A percentile compares a stretch with the other conserved stretches of the same genome.
Evolutionary conservation across 2,329 filamentous ascomycete genomes (phyloP).

Genomic region (Paraphoma chrysanthemicola): DNA sequence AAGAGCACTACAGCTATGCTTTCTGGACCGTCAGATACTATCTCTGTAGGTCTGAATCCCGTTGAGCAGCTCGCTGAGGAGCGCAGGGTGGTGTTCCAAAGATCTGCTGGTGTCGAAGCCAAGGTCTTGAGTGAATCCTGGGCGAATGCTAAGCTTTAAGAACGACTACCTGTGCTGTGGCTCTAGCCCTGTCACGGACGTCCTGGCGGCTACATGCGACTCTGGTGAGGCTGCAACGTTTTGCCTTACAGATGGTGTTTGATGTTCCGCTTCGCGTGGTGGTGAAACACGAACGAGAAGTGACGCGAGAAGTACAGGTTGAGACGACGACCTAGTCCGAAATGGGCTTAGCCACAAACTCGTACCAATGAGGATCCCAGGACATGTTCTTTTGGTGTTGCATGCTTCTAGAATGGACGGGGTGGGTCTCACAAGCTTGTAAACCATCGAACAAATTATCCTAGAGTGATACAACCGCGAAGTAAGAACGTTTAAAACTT

Average conservation of each 20-base stretch:
- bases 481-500: too few species aligned
- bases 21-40: too few species aligned
- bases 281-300: constrained; percentile 1
- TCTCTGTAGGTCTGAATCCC: too few species aligned
- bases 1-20: too few species aligned
- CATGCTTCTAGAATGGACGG: too few species aligned
- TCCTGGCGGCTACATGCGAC: not conserved
- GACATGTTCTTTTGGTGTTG: too few species aligned
- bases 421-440: too few species aligned
- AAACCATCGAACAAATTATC: too few species aligned
- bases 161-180: not conserved
- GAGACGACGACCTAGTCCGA: not conserved
- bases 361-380: too few species aligned
- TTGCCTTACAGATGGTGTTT: constrained; percentile 7
- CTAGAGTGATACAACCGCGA: too few species aligned
- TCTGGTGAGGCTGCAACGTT: not conserved
- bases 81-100: not conserved
- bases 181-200: not conserved
- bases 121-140: not conserved
- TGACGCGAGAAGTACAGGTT: not conserved
- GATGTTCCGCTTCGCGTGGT: constrained; percentile 4
- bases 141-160: constrained; percentile 2
- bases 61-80: not conserved
- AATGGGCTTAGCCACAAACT: not conserved
- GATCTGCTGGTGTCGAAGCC: not conserved